phyloP scores from a whole-genome alignment of 345 rosid genomes.

The Lepidium sativum region DNA sequence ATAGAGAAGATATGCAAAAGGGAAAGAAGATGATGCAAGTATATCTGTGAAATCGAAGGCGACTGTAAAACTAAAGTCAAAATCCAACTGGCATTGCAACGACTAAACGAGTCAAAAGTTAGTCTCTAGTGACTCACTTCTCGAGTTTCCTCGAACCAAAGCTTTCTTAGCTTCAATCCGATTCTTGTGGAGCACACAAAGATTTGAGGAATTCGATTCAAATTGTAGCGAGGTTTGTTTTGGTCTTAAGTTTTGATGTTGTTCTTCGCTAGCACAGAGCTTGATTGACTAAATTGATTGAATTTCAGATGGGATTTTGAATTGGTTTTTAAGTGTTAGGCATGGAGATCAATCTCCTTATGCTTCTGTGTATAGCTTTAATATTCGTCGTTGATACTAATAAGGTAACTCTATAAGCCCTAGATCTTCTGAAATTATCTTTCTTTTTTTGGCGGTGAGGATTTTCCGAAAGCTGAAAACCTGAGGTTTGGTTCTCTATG shows the following conservation, averaged over 20 bases:
- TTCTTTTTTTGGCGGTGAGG: not conserved
- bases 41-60: no score
- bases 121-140: not conserved
- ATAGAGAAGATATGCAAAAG: no score
- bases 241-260: not conserved
- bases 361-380: constrained; percentile 31
- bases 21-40: no score
- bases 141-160: not conserved
- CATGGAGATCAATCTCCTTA: constrained; percentile 32
- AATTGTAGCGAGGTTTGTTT: not conserved
- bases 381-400: constrained; percentile 23
- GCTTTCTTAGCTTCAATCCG: not conserved
- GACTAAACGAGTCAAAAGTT: not conserved
- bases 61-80: not conserved
- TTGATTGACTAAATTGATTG: not conserved
- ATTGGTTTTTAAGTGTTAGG: constrained; percentile 16
- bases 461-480: not conserved
- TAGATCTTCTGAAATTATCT: not conserved
- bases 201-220: not conserved
- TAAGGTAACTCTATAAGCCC: constrained; percentile 32
- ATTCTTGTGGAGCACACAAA: not conserved
- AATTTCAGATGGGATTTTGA: constrained; percentile 18
- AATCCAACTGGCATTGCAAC: not conserved
- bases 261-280: not conserved
- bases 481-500: not conserved